Evolutionary conservation across 371 early-diverging fungal species (phyloP), one percentile per base, ranked within the genome.

Genomic region (Zopfochytrium polystomum): DNA sequence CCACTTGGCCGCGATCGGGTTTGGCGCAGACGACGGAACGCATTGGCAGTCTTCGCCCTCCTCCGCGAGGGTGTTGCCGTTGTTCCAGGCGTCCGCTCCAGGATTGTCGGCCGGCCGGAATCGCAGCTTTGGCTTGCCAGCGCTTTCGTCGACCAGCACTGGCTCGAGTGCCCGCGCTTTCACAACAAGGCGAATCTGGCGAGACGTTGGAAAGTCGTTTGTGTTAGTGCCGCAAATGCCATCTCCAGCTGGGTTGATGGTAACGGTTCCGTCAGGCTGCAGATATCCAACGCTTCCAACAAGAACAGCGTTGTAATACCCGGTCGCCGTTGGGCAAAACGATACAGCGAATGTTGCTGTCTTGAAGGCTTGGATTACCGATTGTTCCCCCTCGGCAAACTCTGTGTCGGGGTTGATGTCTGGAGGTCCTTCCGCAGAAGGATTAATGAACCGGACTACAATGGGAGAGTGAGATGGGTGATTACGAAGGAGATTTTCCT

Each of bases 221-320:
- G n/a, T n/a, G n/a, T n/a, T n/a, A n/a, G n/a, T n/a, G n/a, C n/a
- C n/a, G n/a, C n/a, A n/a, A n/a, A n/a, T n/a, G n/a, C n/a, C n/a
- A n/a, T n/a, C n/a, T n/a, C n/a, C n/a, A n/a, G n/a, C n/a, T n/a
- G 57, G 57, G 0, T 50, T 26, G 5, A 18, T 66, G 43, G 58
- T 45, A 1, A 70, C 46, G 2, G 47, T 31, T 23, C 74, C 74
- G 45, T 68, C 69, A 22, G 63, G 47, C 49, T 74, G 71, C 22
- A 72, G 59, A 52, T 77, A 77, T 18, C 69, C 71, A 55, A 74
- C 65, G 43, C 72, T 73, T 9, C 73, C 75, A 2, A 71, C 60
- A 11, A 77, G 27, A 9, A 77, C 15, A 26, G 58, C 62, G 33
- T 77, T 67, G 53, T 66, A 77, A 1, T 23, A 27, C 7, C 74